Evolutionary conservation across 2,329 filamentous ascomycete species (phyloP), one percentile per base, ranked within the genome.

Genomic region (Hypocreales sp.): DNA sequence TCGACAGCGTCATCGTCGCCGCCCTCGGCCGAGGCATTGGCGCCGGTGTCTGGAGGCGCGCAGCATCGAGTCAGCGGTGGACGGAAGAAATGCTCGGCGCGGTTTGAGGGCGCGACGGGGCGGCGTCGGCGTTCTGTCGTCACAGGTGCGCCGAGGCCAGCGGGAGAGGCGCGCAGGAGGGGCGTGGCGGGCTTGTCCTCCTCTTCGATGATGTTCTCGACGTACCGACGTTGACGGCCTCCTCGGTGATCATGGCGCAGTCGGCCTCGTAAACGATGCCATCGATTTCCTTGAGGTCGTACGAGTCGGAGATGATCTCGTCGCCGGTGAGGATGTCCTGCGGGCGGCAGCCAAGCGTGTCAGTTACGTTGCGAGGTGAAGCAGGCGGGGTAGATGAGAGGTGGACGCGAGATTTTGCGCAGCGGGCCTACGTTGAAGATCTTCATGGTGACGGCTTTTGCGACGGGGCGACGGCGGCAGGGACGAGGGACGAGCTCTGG

Each of bases 241-340:
- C 83, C 57, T 86, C 66, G 34, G 71, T 73, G 61, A 94, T 84
- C 74, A 87, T 92, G 53, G 68, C 65, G 62, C 86, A 93, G 63
- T 98, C 79, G 51, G 77, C 78, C 67, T 95, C 87, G 64, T 80
- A 95, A 46, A 79, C 74, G 42, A 80, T 64, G 42, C 72, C 74
- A 55, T 86, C 80, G 38, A 87, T 53, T 55, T 79, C 66, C 64
- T 81, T 83, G 52, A 92, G 58, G 44, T 84, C 67, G 65, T 78
- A 94, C 44, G 80, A 90, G 64, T 95, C 87, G 50, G 90, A 92
- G 74, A 95, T 76, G 57, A 98, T 71, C 78, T 98, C 90, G 64
- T 94, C 87, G 41, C 64, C 81, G 58, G 72, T 80, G 60, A 94
- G 55, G 46, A 90, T 61, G 55, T 98, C 90, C 90, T 98, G 47